phyloP scores from a whole-genome alignment of 805 yeast species.

The Yarrowia phangngaensis region DNA sequence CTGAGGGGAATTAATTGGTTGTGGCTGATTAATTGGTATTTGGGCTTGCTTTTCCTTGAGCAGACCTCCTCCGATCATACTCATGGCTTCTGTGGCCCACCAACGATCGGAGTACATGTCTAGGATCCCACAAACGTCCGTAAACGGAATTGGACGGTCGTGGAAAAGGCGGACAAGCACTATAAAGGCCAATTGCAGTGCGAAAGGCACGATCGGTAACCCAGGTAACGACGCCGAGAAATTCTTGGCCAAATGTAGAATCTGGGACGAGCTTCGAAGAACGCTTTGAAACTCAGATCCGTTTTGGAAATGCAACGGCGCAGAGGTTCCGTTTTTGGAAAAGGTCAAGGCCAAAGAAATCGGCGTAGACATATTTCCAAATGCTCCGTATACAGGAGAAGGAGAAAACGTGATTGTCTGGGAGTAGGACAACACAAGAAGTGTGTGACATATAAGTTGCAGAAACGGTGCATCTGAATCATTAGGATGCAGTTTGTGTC shows the following conservation, averaged over 20 bases:
- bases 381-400: constrained; percentile 10
- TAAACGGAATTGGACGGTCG: constrained; percentile 13
- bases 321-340: constrained; percentile 7
- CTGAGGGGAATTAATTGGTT: too few relatives aligned
- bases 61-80: constrained; percentile 21
- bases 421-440: not conserved
- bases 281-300: constrained; percentile 12
- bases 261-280: constrained; percentile 5
- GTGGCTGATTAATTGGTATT: too few relatives aligned
- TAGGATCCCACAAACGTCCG: constrained; percentile 7
- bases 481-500: constrained; percentile 8
- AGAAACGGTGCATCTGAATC: constrained; percentile 14
- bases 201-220: constrained; percentile 7
- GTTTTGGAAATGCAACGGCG: not conserved
- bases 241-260: constrained; percentile 1
- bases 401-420: constrained; percentile 10
- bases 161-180: constrained; percentile 10
- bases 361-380: constrained; percentile 24
- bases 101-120: constrained; percentile 20
- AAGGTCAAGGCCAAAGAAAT: constrained; percentile 17
- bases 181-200: constrained; percentile 21
- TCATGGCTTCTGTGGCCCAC: constrained; percentile 27
- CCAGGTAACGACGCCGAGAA: constrained; percentile 7
- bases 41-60: not conserved
- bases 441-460: constrained; percentile 6